phyloP scores from a whole-genome alignment of 2,329 filamentous ascomycete species.

The Fonsecaea multimorphosa region DNA sequence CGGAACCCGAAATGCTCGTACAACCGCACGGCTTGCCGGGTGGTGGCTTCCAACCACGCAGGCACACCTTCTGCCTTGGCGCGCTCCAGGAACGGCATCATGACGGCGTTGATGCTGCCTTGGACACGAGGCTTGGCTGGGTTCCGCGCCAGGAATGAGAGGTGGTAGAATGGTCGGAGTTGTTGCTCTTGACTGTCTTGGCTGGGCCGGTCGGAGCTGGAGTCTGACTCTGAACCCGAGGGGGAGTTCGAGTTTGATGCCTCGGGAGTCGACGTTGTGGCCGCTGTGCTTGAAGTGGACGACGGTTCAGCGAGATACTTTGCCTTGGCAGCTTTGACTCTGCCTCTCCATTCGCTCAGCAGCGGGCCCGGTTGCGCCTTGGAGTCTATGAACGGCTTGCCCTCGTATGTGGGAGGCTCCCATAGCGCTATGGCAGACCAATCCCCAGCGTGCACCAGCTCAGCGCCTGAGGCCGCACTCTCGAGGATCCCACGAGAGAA shows the following conservation, averaged over 20 bases:
- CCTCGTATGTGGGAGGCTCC: slow-evolving; percentile 34
- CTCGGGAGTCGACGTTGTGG: not conserved
- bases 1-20: slow-evolving; percentile 37
- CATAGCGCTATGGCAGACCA: slow-evolving; percentile 37
- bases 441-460: slow-evolving; percentile 37
- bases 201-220: slow-evolving; percentile 27
- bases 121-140: slow-evolving; percentile 23
- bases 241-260: slow-evolving; percentile 11
- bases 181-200: slow-evolving; percentile 9
- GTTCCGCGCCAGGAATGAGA: slow-evolving; percentile 37
- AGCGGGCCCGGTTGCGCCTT: slow-evolving; percentile 26
- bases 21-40: slow-evolving; percentile 31
- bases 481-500: slow-evolving; percentile 33
- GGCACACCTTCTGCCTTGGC: slow-evolving; percentile 34
- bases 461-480: slow-evolving; percentile 31
- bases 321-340: slow-evolving; percentile 31
- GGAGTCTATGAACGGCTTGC: slow-evolving; percentile 35
- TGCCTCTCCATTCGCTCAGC: slow-evolving; percentile 32
- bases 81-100: slow-evolving; percentile 34
- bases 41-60: slow-evolving; percentile 38
- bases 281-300: not conserved
- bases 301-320: slow-evolving; percentile 24
- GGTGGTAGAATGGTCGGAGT: slow-evolving; percentile 35
- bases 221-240: slow-evolving; percentile 6
- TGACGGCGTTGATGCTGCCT: slow-evolving; percentile 36